Conservation (phyloP, 108 stramenopile genomes). For the Nitzschia inconspicua region DNA sequence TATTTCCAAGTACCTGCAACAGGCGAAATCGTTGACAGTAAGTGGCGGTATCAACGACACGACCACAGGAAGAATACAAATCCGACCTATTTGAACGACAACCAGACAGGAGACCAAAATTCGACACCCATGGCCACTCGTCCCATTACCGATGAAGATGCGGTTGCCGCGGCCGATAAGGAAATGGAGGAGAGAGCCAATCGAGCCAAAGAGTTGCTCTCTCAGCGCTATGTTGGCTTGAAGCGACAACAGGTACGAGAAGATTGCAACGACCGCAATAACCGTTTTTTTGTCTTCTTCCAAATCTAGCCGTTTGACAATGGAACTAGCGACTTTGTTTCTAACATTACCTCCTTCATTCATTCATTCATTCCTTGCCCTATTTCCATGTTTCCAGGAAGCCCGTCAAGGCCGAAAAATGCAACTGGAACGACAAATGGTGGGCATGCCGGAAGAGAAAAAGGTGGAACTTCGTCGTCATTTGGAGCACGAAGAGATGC, state of each 20-base stretch:
- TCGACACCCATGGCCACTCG: constrained; percentile 12
- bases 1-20: too few species aligned
- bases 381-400: constrained; percentile 38
- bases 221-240: constrained; percentile 74
- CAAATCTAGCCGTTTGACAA: not conserved
- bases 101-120: too few species aligned
- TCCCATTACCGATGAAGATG: constrained; percentile 40
- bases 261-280: not conserved
- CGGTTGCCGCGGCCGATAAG: constrained; percentile 85
- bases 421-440: constrained; percentile 84
- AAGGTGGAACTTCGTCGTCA: constrained; percentile 67
- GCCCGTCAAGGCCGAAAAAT: constrained; percentile 73
- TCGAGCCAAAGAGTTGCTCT: constrained; percentile 80
- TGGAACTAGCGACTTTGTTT: constrained; percentile 1
- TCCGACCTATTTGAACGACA: too few species aligned
- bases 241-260: constrained; percentile 68
- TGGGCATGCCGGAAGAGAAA: constrained; percentile 78
- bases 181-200: constrained; percentile 89
- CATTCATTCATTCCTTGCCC: not conserved
- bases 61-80: too few species aligned
- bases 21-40: too few species aligned
- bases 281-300: not conserved
- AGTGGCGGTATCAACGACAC: too few species aligned
- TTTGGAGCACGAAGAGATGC: constrained; percentile 81
- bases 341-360: not conserved